Evolutionary conservation across 805 yeast genomes (phyloP).

Genomic region (Cyberlindnera mississippiensis): DNA sequence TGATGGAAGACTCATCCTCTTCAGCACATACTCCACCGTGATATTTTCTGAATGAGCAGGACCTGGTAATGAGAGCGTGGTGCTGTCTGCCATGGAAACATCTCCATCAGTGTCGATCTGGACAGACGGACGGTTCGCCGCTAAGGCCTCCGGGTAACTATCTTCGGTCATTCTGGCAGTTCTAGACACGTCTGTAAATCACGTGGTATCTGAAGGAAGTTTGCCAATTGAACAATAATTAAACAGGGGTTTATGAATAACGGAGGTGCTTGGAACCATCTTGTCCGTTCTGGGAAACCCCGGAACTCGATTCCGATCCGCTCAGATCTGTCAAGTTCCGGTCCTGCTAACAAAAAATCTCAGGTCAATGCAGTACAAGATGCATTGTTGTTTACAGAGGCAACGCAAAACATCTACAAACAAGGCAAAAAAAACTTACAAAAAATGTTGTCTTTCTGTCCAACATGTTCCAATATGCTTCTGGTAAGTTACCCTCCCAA

Average conservation of each 20-base stretch:
- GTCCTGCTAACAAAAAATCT: not conserved
- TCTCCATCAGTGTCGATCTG: not conserved
- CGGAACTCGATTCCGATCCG: not conserved
- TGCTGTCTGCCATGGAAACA: not conserved
- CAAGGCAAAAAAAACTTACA: not conserved
- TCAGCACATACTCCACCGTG: too few relatives aligned
- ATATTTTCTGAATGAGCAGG: too few relatives aligned
- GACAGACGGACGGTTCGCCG: too few relatives aligned
- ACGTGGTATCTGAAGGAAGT: not conserved
- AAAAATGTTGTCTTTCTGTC: slow-evolving; percentile 91
- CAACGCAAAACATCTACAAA: too few relatives aligned
- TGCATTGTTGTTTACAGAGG: not conserved
- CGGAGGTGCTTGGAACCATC: too few relatives aligned
- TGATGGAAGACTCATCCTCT: not conserved
- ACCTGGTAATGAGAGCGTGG: too few relatives aligned
- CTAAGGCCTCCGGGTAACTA: too few relatives aligned
- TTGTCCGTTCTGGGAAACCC: not conserved
- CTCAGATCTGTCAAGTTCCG: slow-evolving; percentile 1
- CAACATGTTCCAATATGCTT: slow-evolving; percentile 89
- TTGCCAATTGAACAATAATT: not conserved
- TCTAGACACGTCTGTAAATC: too few relatives aligned
- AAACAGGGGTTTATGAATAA: not conserved
- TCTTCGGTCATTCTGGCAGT: too few relatives aligned
- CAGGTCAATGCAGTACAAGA: not conserved
- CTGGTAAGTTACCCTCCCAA: slow-evolving; percentile 36